A percentile compares a stretch with the other conserved stretches of the same genome.
Conservation (phyloP, 1,139 yeast genomes). For the Saccharomyces hybrid region DNA sequence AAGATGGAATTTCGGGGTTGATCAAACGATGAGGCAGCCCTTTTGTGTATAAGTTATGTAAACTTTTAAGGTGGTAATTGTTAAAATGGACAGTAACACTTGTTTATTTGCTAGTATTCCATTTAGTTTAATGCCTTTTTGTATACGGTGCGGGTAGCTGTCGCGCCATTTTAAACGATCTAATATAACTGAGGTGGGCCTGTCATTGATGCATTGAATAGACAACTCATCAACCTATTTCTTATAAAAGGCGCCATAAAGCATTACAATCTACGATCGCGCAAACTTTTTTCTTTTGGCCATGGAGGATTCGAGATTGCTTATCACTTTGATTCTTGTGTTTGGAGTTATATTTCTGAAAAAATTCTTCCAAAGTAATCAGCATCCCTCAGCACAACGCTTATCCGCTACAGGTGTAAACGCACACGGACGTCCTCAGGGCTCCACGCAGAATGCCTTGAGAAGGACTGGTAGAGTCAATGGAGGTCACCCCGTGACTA, state of each 20-base stretch:
- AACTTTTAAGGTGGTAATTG: background rate
- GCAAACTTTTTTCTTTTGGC: background rate
- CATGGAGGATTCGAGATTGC: background rate
- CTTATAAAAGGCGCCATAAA: background rate
- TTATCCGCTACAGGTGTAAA: background rate
- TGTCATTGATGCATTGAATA: background rate
- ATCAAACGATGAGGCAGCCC: background rate
- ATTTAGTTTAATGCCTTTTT: background rate
- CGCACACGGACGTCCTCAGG: conserved; percentile 2
- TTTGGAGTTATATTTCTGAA: background rate
- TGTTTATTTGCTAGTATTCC: background rate
- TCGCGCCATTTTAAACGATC: conserved; percentile 1
- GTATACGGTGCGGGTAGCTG: background rate
- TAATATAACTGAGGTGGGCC: background rate
- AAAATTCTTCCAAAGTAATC: background rate
- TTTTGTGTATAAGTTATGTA: background rate
- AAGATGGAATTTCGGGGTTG: conserved; percentile 29
- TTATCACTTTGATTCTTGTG: background rate
- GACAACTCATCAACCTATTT: background rate
- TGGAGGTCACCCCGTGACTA: conserved; percentile 38
- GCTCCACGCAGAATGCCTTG: background rate
- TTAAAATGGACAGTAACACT: background rate
- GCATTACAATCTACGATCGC: background rate
- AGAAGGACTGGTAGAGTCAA: conserved; percentile 13
- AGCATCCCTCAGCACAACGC: conserved; percentile 1